phyloP scores from a whole-genome alignment of 2,329 filamentous ascomycete species.

The Aspergillus latus region DNA sequence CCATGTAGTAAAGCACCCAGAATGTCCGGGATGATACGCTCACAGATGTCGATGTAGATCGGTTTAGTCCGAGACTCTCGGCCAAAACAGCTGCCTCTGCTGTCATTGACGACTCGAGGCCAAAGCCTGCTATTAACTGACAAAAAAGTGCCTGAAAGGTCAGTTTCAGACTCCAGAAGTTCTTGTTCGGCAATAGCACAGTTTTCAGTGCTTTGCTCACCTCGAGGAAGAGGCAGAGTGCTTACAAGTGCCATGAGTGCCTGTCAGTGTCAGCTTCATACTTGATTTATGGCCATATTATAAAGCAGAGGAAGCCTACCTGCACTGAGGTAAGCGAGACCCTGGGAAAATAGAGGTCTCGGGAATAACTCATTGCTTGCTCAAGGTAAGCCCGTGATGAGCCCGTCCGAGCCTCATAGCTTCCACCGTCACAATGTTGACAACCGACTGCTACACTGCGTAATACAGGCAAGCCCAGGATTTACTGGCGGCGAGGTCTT shows the following conservation, averaged over 20 bases:
- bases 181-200: too few species aligned
- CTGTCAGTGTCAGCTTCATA: background rate
- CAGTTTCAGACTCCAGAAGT: background rate
- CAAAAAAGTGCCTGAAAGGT: slow-evolving; percentile 37
- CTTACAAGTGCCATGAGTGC: background rate
- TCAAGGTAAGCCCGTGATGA: slow-evolving; percentile 35
- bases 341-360: slow-evolving; percentile 22
- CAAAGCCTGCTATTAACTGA: slow-evolving; percentile 35
- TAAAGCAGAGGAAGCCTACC: background rate
- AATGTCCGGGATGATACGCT: slow-evolving; percentile 31
- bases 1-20: slow-evolving; percentile 44
- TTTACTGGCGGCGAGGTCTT: slow-evolving; percentile 54
- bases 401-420: slow-evolving; percentile 41
- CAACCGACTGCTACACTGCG: slow-evolving; percentile 39
- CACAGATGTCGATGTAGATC: slow-evolving; percentile 18
- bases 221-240: too few species aligned
- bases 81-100: slow-evolving; percentile 39
- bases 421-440: slow-evolving; percentile 35
- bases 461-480: slow-evolving; percentile 46
- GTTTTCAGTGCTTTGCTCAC: too few species aligned
- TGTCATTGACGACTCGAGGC: slow-evolving; percentile 35
- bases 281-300: too few species aligned
- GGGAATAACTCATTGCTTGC: slow-evolving; percentile 10
- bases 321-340: background rate
- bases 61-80: slow-evolving; percentile 32